Base-by-base conservation (phyloP, 2,329 filamentous ascomycete genomes). In the Didymella keratinophila region DNA sequence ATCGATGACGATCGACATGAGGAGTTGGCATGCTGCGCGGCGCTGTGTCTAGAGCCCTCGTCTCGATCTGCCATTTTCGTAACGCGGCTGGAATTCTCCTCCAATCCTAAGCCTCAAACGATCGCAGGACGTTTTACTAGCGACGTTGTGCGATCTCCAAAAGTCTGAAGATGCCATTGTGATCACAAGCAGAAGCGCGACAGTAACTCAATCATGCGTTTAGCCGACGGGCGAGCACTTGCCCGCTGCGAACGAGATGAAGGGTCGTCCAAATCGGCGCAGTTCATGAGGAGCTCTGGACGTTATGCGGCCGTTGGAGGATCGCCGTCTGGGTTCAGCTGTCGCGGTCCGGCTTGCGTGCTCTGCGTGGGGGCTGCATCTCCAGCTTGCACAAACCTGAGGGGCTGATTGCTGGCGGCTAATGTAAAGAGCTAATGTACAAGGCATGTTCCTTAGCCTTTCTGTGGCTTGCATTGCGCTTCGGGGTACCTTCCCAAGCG, bases 1-100 rank as follows among this genome's bases (percentile, higher is more conserved):
- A 43, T 39, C 56, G 39, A 58, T 54, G 51, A 59, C 49, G 54
- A 61, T 64, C 62, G 61, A 58, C 56, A 32, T 59, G 53, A 63
- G 34, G 56, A 62, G 51, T 41, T 50, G 45, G 56, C 45, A 32
- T 32, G 56, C 56, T 54, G 41, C 46, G 28, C 14, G 50, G 49
- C 50, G 45, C 30, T 49, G 43, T 52, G 34, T 43, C 37, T 46
- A 44, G 32, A 41, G 51, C 34, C 18, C 51, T 59, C 56, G 56
- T 59, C 45, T 51, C 56, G 46, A 43, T 32, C 21, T 36, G 28
- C 36, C 56, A 21, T 46, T 43, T 23, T 39, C 4, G 41, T 16
- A 21, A 27, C 18, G 28, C 46, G 42, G 47, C 30, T 25, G 43
- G 41, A 52, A 53, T 60, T 43, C 23, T 56, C 53, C 58, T 56